Percentiles rank a stretch among this genome's conserved stretches.
Evolutionary conservation across 2,329 filamentous ascomycete genomes (phyloP).

Genomic region (Alternaria conjuncta): DNA sequence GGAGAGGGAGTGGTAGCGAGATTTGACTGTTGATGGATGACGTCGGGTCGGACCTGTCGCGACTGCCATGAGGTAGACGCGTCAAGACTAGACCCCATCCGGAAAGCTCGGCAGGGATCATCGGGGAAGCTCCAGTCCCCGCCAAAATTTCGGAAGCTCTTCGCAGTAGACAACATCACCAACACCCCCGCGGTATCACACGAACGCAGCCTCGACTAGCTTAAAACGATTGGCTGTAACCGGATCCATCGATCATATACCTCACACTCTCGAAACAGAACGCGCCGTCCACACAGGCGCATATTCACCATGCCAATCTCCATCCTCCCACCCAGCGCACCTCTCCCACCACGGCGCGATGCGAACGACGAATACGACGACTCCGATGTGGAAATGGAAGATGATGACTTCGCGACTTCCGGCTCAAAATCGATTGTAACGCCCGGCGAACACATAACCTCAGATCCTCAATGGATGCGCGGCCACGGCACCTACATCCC

Average conservation of each 20-base stretch:
- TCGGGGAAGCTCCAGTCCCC: conserved; percentile 21
- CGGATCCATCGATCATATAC: background rate
- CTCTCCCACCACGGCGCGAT: conserved; percentile 34
- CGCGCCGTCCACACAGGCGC: background rate
- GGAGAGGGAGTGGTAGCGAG: background rate
- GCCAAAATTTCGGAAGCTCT: conserved; percentile 40
- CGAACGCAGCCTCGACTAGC: background rate
- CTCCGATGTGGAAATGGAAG: conserved; percentile 56
- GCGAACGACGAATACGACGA: conserved; percentile 56
- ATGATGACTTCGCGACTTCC: conserved; percentile 46
- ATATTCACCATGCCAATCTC: conserved; percentile 62
- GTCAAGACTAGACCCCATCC: conserved; percentile 16
- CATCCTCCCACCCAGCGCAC: conserved; percentile 60
- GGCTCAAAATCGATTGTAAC: conserved; percentile 70
- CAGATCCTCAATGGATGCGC: conserved; percentile 96
- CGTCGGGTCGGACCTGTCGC: conserved; percentile 22
- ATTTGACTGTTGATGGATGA: conserved; percentile 27
- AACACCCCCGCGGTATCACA: background rate
- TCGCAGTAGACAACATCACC: conserved; percentile 2
- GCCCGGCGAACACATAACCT: conserved; percentile 85
- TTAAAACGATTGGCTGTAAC: background rate
- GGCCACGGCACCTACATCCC: conserved; percentile 90
- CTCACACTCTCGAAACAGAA: background rate
- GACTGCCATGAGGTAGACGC: conserved; percentile 12
- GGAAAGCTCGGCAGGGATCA: conserved; percentile 18